phyloP scores from a whole-genome alignment of 805 yeast genomes.

The Candida sonorensis region DNA sequence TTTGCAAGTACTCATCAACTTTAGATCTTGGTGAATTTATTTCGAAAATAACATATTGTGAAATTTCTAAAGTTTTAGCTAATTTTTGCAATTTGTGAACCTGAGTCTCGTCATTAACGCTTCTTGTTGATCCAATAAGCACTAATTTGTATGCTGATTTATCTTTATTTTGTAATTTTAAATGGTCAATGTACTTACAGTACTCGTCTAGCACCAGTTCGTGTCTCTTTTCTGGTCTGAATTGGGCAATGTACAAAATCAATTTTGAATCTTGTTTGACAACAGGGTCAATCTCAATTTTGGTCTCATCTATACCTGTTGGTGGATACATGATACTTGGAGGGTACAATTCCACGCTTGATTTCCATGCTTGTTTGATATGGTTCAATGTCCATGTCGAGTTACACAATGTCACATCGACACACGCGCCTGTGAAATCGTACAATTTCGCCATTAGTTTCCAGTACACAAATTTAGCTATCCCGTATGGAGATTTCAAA shows the following conservation, averaged over 20 bases:
- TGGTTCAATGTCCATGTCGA: constrained; percentile 92
- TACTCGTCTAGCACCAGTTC: constrained; percentile 59
- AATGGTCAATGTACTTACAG: constrained; percentile 37
- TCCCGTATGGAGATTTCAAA: constrained; percentile 17
- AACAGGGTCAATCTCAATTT: constrained; percentile 11
- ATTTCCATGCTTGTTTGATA: constrained; percentile 56
- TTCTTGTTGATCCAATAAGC: constrained; percentile 80
- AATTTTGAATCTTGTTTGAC: constrained; percentile 28
- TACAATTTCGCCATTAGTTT: constrained; percentile 54
- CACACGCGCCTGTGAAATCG: constrained; percentile 57
- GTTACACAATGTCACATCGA: constrained; percentile 64
- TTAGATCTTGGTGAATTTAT: constrained; percentile 68
- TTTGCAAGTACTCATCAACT: constrained; percentile 46
- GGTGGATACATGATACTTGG: constrained; percentile 76
- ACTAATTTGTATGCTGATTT: constrained; percentile 47
- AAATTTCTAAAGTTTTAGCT: constrained; percentile 38
- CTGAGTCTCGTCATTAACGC: constrained; percentile 52
- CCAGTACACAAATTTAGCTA: constrained; percentile 65
- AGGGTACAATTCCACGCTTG: constrained; percentile 27
- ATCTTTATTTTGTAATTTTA: background rate
- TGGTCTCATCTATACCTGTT: constrained; percentile 59
- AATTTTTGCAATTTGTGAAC: constrained; percentile 42
- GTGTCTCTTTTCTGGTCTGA: constrained; percentile 93
- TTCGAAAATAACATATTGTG: constrained; percentile 28
- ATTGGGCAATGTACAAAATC: constrained; percentile 77